These are phyloP conservation scores for Staphylotrichum tortipilum DNA, from an alignment of 495 filamentous ascomycete genomes.

Conservation along the genomic window DNA sequence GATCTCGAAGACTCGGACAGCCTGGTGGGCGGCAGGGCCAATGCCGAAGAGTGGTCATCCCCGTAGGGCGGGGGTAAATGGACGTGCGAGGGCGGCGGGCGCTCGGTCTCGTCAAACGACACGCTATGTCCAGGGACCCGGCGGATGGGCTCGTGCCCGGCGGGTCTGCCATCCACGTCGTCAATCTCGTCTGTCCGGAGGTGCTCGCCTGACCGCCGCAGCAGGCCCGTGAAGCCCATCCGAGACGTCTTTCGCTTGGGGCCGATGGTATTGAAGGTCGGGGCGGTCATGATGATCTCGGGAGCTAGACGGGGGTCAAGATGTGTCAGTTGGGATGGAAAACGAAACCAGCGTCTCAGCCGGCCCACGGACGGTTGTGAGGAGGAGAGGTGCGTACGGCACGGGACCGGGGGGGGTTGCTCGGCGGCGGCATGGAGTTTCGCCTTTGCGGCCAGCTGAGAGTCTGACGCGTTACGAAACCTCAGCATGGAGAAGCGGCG, in stretches of 20 bases:
- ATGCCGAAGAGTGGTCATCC: constrained; percentile 56
- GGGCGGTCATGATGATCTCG: constrained; percentile 87
- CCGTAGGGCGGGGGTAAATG: constrained; percentile 50
- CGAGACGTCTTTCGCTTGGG: constrained; percentile 46
- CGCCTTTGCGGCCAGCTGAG: constrained; percentile 72
- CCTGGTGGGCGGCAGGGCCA: constrained; percentile 61
- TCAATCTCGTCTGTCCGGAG: constrained; percentile 28
- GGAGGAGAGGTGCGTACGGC: constrained; percentile 46
- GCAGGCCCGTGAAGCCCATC: constrained; percentile 37
- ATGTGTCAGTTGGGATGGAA: constrained; percentile 16
- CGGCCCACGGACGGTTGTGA: too few species aligned
- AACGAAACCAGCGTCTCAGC: background rate
- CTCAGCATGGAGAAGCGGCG: constrained; percentile 84
- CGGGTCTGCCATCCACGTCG: constrained; percentile 12
- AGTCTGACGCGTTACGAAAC: constrained; percentile 88
- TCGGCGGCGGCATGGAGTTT: constrained; percentile 57
- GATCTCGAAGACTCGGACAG: constrained; percentile 89
- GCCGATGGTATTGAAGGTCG: constrained; percentile 54
- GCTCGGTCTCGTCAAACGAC: constrained; percentile 61
- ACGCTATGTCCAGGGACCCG: constrained; percentile 37
- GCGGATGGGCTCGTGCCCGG: constrained; percentile 30
- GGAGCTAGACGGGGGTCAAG: too few species aligned
- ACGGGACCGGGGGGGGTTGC: constrained; percentile 60
- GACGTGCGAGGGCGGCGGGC: constrained; percentile 41
- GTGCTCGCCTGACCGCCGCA: constrained; percentile 38